Percentiles rank a stretch among this genome's conserved stretches.
These are phyloP conservation scores for Wickerhamiella infanticola DNA, from an alignment of 1,139 yeast genomes.

Conservation along the genomic window DNA sequence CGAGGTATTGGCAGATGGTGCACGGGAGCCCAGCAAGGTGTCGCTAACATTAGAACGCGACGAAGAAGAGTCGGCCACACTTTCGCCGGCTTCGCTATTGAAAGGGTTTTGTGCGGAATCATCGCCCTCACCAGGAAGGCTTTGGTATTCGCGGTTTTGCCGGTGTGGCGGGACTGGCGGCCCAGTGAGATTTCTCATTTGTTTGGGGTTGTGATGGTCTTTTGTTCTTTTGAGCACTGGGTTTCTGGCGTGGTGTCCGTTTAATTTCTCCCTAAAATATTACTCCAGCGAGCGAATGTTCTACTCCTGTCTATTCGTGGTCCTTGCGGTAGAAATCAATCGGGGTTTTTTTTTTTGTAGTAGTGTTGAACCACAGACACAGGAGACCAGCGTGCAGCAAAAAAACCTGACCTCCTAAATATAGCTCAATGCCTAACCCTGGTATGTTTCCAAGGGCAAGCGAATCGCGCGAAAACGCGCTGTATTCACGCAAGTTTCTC, in stretches of 20 bases:
- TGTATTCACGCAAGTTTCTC: too few species aligned
- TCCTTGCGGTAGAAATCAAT: too few species aligned
- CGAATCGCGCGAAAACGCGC: too few species aligned
- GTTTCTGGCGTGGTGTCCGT: neutral
- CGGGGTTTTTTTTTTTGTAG: too few species aligned
- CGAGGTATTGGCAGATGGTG: neutral
- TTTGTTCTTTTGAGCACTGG: neutral
- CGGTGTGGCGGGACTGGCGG: conserved; percentile 14
- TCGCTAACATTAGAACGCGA: conserved; percentile 3
- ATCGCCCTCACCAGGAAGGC: conserved; percentile 13
- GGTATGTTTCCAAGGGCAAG: too few species aligned
- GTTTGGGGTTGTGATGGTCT: neutral
- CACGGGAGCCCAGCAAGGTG: conserved; percentile 1
- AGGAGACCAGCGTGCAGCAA: neutral
- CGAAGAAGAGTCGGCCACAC: conserved; percentile 4
- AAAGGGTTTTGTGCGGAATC: conserved; percentile 18
- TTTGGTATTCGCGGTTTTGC: conserved; percentile 14
- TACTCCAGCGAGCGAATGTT: neutral
- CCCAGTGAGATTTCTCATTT: conserved; percentile 17
- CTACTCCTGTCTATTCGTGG: too few species aligned
- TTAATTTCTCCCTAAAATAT: neutral
- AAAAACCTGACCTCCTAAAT: neutral
- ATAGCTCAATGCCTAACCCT: neutral
- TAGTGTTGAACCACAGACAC: neutral
- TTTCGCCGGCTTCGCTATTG: conserved; percentile 15